phyloP scores from a whole-genome alignment of 179 eudicot genomes.

The Carnegiea gigantea region DNA sequence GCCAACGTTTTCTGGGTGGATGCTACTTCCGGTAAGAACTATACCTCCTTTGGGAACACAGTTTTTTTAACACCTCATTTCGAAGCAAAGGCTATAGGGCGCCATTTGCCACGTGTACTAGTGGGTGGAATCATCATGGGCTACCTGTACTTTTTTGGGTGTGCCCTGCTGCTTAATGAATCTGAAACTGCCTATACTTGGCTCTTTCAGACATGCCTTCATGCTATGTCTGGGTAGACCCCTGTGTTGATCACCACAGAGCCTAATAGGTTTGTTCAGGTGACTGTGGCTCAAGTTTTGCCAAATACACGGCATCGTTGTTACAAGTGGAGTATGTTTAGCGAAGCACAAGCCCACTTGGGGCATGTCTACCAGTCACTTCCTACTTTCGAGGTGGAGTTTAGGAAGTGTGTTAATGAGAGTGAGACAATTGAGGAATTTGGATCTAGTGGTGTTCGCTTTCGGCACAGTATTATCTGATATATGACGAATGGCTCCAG shows the following conservation, averaged over 20 bases:
- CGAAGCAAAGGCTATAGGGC: conserved; percentile 34
- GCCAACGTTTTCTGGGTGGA: conserved; percentile 53
- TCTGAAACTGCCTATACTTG: conserved; percentile 47
- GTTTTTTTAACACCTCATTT: conserved; percentile 42
- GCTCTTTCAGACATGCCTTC: conserved; percentile 51
- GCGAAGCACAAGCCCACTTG: conserved; percentile 39
- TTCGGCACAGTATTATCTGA: conserved; percentile 38
- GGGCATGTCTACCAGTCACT: conserved; percentile 39
- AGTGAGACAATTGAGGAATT: conserved; percentile 48
- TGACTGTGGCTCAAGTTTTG: conserved; percentile 40
- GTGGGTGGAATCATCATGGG: conserved; percentile 56
- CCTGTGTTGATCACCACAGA: conserved; percentile 54
- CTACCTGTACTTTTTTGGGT: conserved; percentile 52
- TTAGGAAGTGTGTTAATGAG: conserved; percentile 42
- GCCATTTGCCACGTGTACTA: conserved; percentile 48
- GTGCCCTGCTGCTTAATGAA: conserved; percentile 45
- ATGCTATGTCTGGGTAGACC: conserved; percentile 35
- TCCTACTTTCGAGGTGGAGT: conserved; percentile 45
- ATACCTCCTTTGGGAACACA: conserved; percentile 49
- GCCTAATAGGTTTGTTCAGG: conserved; percentile 42
- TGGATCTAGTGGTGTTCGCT: conserved; percentile 45
- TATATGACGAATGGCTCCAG: conserved; percentile 50
- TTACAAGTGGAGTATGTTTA: conserved; percentile 55
- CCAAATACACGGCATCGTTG: conserved; percentile 48
- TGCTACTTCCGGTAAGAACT: conserved; percentile 36